These are phyloP conservation scores for Capsicum rhomboideum DNA, from an alignment of 257 asterid species.

Conservation along the genomic window DNA sequence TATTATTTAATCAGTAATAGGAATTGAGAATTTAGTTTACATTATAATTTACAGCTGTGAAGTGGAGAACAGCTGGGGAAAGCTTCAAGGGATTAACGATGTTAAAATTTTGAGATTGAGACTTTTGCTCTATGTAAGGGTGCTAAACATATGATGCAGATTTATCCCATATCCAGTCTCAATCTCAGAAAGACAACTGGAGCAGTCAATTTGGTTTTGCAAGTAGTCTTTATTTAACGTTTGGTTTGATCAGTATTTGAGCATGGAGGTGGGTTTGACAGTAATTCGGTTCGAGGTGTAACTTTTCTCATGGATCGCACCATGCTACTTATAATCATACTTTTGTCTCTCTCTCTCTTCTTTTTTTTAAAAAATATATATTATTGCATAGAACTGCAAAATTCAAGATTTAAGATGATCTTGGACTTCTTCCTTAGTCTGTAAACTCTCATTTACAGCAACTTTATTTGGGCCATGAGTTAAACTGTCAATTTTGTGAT, in stretches of 20 bases:
- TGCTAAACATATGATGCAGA: not conserved
- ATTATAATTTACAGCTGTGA: not conserved
- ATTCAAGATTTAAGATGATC: not conserved
- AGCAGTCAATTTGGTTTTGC: not conserved
- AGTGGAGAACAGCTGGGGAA: not conserved
- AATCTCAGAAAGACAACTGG: not conserved
- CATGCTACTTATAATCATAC: not conserved
- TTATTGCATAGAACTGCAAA: not conserved
- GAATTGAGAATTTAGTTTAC: not conserved
- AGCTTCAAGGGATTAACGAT: not conserved
- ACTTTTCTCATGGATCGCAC: not conserved
- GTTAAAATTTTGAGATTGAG: not conserved
- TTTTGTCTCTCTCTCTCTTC: not conserved
- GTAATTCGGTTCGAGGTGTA: not conserved
- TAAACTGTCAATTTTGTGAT: not conserved
- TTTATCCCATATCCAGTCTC: not conserved
- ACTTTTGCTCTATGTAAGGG: not conserved
- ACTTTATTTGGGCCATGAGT: not conserved
- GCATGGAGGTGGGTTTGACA: not conserved
- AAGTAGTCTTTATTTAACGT: not conserved
- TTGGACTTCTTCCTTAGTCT: not conserved
- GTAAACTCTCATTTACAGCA: not conserved
- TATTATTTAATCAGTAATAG: not conserved
- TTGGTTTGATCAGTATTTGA: not conserved
- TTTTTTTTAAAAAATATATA: not conserved